Conservation (phyloP, 2,329 filamentous ascomycete species). For the Arthrocladium fulminans region DNA sequence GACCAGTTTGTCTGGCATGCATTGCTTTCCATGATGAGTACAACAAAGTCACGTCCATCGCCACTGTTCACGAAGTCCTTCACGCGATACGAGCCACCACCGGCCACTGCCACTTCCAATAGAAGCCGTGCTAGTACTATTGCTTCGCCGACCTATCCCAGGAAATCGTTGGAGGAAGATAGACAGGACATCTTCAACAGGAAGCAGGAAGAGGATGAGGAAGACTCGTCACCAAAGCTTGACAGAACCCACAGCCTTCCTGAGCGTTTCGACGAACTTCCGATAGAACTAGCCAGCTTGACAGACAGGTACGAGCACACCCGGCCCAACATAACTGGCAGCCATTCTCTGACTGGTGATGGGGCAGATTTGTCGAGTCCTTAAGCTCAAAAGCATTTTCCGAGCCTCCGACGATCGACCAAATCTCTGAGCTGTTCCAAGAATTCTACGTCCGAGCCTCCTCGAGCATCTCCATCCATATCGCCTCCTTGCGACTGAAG, state of each 20-base stretch:
- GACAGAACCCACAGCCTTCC: constrained; percentile 35
- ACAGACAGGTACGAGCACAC: constrained; percentile 61
- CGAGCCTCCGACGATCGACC: constrained; percentile 72
- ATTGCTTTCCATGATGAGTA: constrained; percentile 4
- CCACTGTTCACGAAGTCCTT: constrained; percentile 33
- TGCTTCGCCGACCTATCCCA: constrained; percentile 14
- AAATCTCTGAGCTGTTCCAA: constrained; percentile 78
- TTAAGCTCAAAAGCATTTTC: constrained; percentile 79
- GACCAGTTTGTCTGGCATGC: background rate
- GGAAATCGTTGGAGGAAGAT: constrained; percentile 19
- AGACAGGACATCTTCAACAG: constrained; percentile 37
- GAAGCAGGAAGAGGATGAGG: constrained; percentile 28
- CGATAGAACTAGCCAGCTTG: constrained; percentile 84
- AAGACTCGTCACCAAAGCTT: constrained; percentile 24
- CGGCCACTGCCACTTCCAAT: constrained; percentile 17
- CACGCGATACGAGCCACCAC: constrained; percentile 27
- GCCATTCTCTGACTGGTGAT: background rate
- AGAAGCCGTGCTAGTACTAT: constrained; percentile 23
- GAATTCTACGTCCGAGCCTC: constrained; percentile 82
- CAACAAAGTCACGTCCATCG: constrained; percentile 24
- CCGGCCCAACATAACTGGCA: background rate
- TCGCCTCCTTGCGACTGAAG: constrained; percentile 66
- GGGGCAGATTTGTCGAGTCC: constrained; percentile 73
- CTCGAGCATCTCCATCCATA: constrained; percentile 75
- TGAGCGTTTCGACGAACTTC: constrained; percentile 76